These are phyloP conservation scores for Fusarium sp. DNA, from an alignment of 2,329 filamentous ascomycete species.

Conservation along the genomic window DNA sequence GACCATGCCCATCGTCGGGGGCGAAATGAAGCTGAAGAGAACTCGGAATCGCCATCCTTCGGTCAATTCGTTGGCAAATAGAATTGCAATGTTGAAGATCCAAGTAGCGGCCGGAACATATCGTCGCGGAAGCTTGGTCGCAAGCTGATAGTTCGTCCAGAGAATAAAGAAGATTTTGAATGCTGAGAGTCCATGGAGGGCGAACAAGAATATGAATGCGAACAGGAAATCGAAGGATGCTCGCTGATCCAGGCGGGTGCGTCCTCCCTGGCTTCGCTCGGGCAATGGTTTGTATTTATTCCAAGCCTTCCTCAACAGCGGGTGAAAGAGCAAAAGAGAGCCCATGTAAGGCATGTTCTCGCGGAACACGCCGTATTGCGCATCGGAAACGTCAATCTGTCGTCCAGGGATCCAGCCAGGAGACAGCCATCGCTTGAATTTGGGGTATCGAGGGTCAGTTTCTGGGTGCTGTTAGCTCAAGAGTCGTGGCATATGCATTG, in stretches of 20 bases:
- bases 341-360: slow-evolving; percentile 86
- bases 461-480: slow-evolving; percentile 63
- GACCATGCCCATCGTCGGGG: slow-evolving; percentile 52
- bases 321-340: slow-evolving; percentile 81
- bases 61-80: slow-evolving; percentile 91
- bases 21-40: slow-evolving; percentile 67
- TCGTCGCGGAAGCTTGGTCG: slow-evolving; percentile 75
- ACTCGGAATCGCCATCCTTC: slow-evolving; percentile 79
- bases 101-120: slow-evolving; percentile 84
- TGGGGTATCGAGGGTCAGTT: slow-evolving; percentile 82
- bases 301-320: slow-evolving; percentile 80
- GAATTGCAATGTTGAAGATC: slow-evolving; percentile 85
- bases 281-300: slow-evolving; percentile 65
- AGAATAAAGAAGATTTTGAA: slow-evolving; percentile 87
- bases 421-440: slow-evolving; percentile 77
- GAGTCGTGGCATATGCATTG: background rate
- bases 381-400: slow-evolving; percentile 91
- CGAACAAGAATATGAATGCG: slow-evolving; percentile 81
- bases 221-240: slow-evolving; percentile 87
- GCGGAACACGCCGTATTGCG: slow-evolving; percentile 88
- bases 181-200: slow-evolving; percentile 86
- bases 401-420: slow-evolving; percentile 93
- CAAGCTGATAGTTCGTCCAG: slow-evolving; percentile 84
- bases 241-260: slow-evolving; percentile 75
- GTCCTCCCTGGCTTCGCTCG: slow-evolving; percentile 58